These are phyloP conservation scores for Spinellus fusiger DNA, from an alignment of 192 early-diverging fungal genomes.

Conservation along the genomic window DNA sequence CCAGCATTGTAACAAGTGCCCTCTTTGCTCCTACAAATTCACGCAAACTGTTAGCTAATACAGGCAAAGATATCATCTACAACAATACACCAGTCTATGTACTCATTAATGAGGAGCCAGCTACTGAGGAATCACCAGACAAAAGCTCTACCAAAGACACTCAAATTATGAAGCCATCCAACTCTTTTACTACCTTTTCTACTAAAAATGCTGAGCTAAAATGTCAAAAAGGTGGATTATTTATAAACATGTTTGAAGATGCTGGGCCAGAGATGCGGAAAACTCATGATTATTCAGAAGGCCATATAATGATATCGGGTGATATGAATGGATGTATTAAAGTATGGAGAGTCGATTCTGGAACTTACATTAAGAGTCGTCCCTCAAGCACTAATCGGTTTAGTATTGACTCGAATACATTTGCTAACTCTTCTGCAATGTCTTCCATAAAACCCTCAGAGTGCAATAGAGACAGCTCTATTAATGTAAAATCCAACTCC, in stretches of 20 bases:
- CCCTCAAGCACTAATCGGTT: neutral
- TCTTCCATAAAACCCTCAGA: too few relatives aligned
- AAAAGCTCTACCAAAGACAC: neutral
- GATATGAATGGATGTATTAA: constrained; percentile 57
- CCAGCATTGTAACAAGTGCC: constrained; percentile 49
- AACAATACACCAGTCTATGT: constrained; percentile 43
- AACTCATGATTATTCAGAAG: constrained; percentile 32
- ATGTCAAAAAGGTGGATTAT: too few relatives aligned
- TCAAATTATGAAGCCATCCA: neutral
- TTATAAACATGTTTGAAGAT: constrained; percentile 3
- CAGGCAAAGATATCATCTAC: constrained; percentile 37
- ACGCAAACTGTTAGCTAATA: constrained; percentile 48
- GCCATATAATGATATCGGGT: constrained; percentile 59
- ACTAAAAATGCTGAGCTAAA: neutral
- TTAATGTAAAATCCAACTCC: too few relatives aligned
- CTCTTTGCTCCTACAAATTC: constrained; percentile 61
- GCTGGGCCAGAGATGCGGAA: neutral
- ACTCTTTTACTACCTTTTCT: too few relatives aligned
- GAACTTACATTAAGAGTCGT: constrained; percentile 12
- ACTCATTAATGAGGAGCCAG: constrained; percentile 24
- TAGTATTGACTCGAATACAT: too few relatives aligned
- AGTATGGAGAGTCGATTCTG: constrained; percentile 60
- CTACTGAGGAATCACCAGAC: too few relatives aligned
- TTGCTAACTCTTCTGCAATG: too few relatives aligned
- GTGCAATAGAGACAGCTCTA: too few relatives aligned